These are phyloP conservation scores for Dryadomyces sulphureus DNA, from an alignment of 2,329 filamentous ascomycete genomes.

Conservation along the genomic window DNA sequence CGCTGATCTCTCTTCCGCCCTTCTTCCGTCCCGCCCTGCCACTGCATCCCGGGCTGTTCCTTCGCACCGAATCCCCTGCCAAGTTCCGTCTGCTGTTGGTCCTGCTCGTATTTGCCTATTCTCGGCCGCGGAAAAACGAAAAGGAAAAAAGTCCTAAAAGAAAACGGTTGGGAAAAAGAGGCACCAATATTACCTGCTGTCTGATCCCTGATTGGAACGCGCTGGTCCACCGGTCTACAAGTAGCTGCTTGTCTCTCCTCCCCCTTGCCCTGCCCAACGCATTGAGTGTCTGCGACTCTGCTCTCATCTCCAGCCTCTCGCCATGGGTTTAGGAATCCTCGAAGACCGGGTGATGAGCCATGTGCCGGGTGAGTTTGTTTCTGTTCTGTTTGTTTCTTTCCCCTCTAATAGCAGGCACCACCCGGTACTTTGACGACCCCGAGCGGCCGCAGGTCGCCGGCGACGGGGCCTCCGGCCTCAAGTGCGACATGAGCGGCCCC, in stretches of 20 bases:
- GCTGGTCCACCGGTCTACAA: no score
- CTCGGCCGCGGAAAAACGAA: not conserved
- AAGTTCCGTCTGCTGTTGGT: not conserved
- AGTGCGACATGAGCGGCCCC: slow-evolving; percentile 55
- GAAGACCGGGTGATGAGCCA: slow-evolving; percentile 50
- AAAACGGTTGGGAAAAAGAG: no score
- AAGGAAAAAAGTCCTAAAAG: not conserved
- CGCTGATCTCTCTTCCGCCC: not conserved
- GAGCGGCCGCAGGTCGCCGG: slow-evolving; percentile 27
- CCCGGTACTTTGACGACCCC: slow-evolving; percentile 48
- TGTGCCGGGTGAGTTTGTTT: slow-evolving; percentile 50
- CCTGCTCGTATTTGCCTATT: not conserved
- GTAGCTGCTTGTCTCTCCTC: no score
- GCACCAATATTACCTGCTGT: no score
- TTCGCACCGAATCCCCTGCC: not conserved
- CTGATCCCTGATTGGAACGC: no score
- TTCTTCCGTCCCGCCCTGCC: not conserved
- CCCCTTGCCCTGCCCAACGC: no score
- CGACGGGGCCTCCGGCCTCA: slow-evolving; percentile 36
- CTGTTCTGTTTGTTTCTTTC: not conserved
- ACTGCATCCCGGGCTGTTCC: not conserved
- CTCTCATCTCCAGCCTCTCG: no score
- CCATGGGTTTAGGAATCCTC: slow-evolving; percentile 62
- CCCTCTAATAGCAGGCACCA: slow-evolving; percentile 28
- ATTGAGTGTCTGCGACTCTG: no score